Percentiles rank a stretch among this genome's conserved stretches.
These are phyloP conservation scores for Tulasnella sp. DNA, from an alignment of 768 basidiomycete genomes.

Conservation along the genomic window DNA sequence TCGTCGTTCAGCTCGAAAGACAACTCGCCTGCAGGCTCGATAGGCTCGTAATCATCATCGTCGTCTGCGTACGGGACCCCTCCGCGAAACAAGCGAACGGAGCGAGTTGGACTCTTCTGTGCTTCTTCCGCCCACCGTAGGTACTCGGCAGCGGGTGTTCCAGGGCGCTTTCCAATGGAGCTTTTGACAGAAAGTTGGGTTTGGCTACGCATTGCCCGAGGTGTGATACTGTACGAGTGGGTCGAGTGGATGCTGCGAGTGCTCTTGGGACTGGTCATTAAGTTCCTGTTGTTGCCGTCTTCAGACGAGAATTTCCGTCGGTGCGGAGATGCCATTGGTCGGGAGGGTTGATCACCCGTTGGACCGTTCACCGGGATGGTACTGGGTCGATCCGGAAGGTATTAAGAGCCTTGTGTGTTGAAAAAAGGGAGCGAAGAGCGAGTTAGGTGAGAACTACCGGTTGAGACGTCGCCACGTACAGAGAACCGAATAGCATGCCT, in stretches of 20 bases:
- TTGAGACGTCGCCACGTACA: constrained; percentile 43
- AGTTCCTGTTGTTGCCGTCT: constrained; percentile 17
- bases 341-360: constrained; percentile 20
- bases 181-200: constrained; percentile 69
- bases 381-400: constrained; percentile 71
- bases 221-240: constrained; percentile 67
- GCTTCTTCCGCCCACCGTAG: constrained; percentile 72
- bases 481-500: constrained; percentile 95
- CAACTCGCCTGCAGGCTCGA: constrained; percentile 42
- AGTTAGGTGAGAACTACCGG: constrained; percentile 7
- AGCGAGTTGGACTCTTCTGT: constrained; percentile 59
- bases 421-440: constrained; percentile 30
- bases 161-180: constrained; percentile 74
- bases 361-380: constrained; percentile 28
- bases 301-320: constrained; percentile 18
- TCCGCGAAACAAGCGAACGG: constrained; percentile 37
- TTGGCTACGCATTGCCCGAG: constrained; percentile 66
- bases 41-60: constrained; percentile 38
- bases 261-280: constrained; percentile 58
- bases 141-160: constrained; percentile 89
- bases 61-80: constrained; percentile 29
- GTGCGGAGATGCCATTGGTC: constrained; percentile 24
- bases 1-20: constrained; percentile 82
- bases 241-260: constrained; percentile 47
- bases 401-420: constrained; percentile 67